phyloP scores from a whole-genome alignment of 73 alveolate genomes.

The Tetrahymena thermophila region DNA sequence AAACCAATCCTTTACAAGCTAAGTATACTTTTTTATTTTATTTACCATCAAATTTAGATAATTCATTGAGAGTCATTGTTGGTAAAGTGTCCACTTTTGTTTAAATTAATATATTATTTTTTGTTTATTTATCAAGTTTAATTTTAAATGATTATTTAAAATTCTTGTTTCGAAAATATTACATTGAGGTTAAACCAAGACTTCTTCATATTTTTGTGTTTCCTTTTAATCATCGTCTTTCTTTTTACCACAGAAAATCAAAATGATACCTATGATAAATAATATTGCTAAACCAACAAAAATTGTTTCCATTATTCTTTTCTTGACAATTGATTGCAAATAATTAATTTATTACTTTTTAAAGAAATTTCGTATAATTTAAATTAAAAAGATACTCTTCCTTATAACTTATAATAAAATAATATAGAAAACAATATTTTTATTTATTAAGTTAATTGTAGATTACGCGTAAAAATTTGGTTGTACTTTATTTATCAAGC shows the following conservation, averaged over 20 bases:
- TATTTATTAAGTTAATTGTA: too few species aligned
- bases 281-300: not conserved
- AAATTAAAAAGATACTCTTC: not conserved
- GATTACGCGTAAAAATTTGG: too few species aligned
- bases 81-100: not conserved
- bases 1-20: not conserved
- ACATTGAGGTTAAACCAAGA: not conserved
- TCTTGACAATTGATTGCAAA: not conserved
- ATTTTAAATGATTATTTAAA: too few species aligned
- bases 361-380: not conserved
- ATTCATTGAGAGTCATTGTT: not conserved
- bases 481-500: too few species aligned
- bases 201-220: not conserved
- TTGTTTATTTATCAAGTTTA: not conserved
- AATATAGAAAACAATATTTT: too few species aligned
- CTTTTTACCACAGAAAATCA: not conserved
- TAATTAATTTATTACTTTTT: too few species aligned
- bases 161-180: not conserved
- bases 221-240: not conserved
- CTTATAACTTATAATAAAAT: too few species aligned
- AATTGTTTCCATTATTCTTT: not conserved
- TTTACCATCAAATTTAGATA: not conserved
- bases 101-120: not conserved
- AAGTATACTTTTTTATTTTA: not conserved
- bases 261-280: not conserved